These are phyloP conservation scores for Yarrowia sp. DNA, from an alignment of 805 yeast species.

Conservation along the genomic window DNA sequence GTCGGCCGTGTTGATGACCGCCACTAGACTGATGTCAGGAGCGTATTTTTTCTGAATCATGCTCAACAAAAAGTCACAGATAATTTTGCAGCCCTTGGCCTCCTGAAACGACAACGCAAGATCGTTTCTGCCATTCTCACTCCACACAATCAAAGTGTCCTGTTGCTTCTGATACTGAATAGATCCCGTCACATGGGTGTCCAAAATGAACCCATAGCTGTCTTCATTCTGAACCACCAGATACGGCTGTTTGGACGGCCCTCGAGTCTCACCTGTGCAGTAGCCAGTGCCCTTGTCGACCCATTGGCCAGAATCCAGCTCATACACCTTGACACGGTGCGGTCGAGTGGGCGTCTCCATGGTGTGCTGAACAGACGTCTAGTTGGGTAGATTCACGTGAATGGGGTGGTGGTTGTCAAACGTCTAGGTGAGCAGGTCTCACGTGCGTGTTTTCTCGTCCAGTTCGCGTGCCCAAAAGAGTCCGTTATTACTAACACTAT, in stretches of 20 bases:
- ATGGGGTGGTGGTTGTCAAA: not conserved
- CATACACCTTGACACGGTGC: constrained; percentile 87
- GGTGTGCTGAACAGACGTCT: not conserved
- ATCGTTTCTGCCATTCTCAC: constrained; percentile 63
- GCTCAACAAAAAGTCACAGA: constrained; percentile 71
- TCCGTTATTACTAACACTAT: not conserved
- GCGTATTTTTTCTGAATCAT: constrained; percentile 59
- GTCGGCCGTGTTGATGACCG: constrained; percentile 50
- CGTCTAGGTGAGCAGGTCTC: not conserved
- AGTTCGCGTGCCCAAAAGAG: not conserved
- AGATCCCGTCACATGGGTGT: constrained; percentile 64
- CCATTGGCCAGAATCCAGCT: constrained; percentile 80
- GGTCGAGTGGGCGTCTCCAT: constrained; percentile 42
- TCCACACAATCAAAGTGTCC: constrained; percentile 93
- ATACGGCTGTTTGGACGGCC: constrained; percentile 18
- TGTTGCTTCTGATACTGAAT: constrained; percentile 90
- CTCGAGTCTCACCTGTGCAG: constrained; percentile 66
- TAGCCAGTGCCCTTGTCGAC: constrained; percentile 89
- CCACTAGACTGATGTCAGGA: constrained; percentile 66
- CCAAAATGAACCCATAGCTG: constrained; percentile 54
- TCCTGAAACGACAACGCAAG: constrained; percentile 91
- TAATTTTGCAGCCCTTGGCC: constrained; percentile 76
- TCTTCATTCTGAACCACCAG: constrained; percentile 65
- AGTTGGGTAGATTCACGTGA: not conserved
- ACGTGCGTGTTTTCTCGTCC: not conserved